A percentile compares a stretch with the other conserved stretches of the same genome.
phyloP scores from a whole-genome alignment of 2,329 filamentous ascomycete genomes.

The Truncatella angustata region DNA sequence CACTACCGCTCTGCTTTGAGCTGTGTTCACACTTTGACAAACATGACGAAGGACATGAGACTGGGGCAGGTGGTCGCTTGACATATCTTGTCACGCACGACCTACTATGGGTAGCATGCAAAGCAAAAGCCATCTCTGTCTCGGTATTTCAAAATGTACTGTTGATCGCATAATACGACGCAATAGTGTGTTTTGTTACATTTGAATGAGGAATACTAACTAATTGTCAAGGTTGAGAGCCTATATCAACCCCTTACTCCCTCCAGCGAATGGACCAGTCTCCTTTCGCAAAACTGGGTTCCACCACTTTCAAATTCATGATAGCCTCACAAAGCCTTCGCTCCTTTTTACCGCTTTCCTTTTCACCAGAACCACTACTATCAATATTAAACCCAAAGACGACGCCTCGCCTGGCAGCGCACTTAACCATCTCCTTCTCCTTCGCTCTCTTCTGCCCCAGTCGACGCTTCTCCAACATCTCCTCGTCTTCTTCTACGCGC shows the following conservation, averaged over 20 bases:
- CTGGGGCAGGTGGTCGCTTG: too few relatives aligned
- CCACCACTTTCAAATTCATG: slow-evolving; percentile 57
- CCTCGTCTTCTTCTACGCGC: slow-evolving; percentile 48
- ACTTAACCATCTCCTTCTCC: slow-evolving; percentile 30
- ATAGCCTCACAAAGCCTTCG: slow-evolving; percentile 55
- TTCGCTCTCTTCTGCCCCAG: slow-evolving; percentile 47
- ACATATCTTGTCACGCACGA: too few relatives aligned
- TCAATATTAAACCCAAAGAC: slow-evolving; percentile 48
- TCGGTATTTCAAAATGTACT: too few relatives aligned
- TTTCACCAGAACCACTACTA: neutral
- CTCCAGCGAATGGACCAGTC: slow-evolving; percentile 59
- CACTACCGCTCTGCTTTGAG: too few relatives aligned
- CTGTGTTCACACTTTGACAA: too few relatives aligned
- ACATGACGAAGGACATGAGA: too few relatives aligned
- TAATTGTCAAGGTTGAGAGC: too few relatives aligned
- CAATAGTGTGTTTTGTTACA: too few relatives aligned
- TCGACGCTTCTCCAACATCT: slow-evolving; percentile 45
- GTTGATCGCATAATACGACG: too few relatives aligned
- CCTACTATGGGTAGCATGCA: too few relatives aligned
- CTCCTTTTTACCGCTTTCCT: slow-evolving; percentile 15
- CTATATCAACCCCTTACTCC: slow-evolving; percentile 36
- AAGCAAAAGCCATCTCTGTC: too few relatives aligned
- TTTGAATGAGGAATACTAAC: too few relatives aligned
- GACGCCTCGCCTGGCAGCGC: slow-evolving; percentile 53
- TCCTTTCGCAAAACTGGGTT: slow-evolving; percentile 60